Base-by-base conservation (phyloP, 1,139 yeast genomes). In the Spencermartinsiella ligniputridi region DNA sequence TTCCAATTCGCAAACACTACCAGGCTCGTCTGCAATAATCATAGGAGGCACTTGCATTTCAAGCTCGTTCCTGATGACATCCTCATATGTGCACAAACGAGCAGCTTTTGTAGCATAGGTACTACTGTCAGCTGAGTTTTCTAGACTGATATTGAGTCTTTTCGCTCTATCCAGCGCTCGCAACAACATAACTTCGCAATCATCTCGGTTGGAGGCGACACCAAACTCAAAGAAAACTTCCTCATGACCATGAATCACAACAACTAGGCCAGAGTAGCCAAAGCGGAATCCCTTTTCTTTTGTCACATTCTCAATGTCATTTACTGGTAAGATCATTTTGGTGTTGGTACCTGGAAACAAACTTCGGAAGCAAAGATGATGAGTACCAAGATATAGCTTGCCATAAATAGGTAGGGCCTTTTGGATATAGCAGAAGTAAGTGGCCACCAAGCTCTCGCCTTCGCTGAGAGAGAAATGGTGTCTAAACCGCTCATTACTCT, bases 321-420 rank as follows among this genome's bases (percentile, higher is more conserved):
- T 57, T 39, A 85, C 66, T 0, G 97, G 97, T 13, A 90, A 63
- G n/a, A 88, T 78, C 96, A 90, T 87, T 50, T 77, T 77, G 1
- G 95, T 83, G 34, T 78, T 75, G 0, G 84, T 75, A 0, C 96
- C 95, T 0, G 95, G 95, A 3, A 88, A 60, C 38, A 87, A 69
- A 42, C 95, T 83, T 48, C 95, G 71, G 63, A 85, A 90, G 52
- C 96, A 89, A 15, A 90, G 60, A 49, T 74, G 78, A 30, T 71
- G 72, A 20, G 74, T 70, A 1, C 95, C 86, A 16, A 90, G 59
- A 57, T 88, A 88, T 2, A 90, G 59, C 58, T 86, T 86, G 2
- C 97, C 97, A 64, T 85, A 86, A 3, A 83, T 70, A 0, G 96
- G 96, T 15, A 86, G 65, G 2, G 84, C 76, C 51, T 84, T 76